phyloP scores from a whole-genome alignment of 768 basidiomycete genomes.

The Collybiopsis confluens region DNA sequence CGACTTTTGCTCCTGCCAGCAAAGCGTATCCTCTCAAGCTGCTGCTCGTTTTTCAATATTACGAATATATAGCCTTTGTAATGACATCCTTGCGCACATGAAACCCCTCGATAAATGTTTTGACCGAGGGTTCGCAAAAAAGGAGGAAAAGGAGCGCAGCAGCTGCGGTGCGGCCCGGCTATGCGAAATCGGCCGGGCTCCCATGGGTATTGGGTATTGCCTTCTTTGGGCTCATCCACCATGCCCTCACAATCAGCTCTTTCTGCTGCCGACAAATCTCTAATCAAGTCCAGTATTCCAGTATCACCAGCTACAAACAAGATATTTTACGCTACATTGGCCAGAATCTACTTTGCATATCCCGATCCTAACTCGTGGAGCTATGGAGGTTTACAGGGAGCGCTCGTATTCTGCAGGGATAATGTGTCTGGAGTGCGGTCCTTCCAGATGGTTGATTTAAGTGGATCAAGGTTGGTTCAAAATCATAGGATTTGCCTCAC shows the following conservation, averaged over 20 bases:
- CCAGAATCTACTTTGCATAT: conserved; percentile 86
- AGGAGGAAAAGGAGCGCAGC: too few species aligned
- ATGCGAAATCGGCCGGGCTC: too few species aligned
- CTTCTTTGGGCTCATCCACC: conserved; percentile 5
- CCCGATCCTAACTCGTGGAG: conserved; percentile 76
- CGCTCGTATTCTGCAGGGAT: conserved; percentile 68
- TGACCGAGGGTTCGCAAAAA: too few species aligned
- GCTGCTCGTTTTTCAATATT: too few species aligned
- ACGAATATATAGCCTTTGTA: too few species aligned
- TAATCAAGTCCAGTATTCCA: conserved; percentile 63
- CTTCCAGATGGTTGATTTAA: conserved; percentile 80
- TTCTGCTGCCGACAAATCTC: conserved; percentile 69
- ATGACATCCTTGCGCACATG: too few species aligned
- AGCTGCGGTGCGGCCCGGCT: too few species aligned
- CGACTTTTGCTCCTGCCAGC: too few species aligned
- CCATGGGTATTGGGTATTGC: too few species aligned
- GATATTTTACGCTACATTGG: conserved; percentile 77
- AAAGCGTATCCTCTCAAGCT: too few species aligned
- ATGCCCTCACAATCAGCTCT: conserved; percentile 79
- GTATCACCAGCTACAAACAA: conserved; percentile 49
- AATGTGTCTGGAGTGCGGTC: conserved; percentile 48
- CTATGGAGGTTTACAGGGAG: conserved; percentile 82
- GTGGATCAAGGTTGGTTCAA: conserved; percentile 52
- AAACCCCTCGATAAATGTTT: too few species aligned
- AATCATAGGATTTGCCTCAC: too few species aligned